Conservation (phyloP, 495 filamentous ascomycete genomes). For the Beverwykella pulmonaria region DNA sequence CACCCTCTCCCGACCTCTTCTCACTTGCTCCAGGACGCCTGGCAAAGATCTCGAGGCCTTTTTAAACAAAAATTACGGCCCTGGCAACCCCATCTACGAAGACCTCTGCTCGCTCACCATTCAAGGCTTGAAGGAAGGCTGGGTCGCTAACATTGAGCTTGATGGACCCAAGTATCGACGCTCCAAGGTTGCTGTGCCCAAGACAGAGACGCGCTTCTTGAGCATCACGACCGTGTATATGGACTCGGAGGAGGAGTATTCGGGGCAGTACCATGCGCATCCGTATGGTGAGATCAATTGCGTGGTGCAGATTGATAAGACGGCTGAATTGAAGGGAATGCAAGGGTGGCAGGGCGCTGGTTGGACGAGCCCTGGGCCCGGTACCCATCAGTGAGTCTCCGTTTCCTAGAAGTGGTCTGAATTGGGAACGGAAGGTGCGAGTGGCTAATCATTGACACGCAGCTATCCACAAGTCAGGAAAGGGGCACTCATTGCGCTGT, state of each 20-base stretch:
- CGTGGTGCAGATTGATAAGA: slow-evolving; percentile 50
- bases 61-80: slow-evolving; percentile 51
- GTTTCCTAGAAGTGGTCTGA: background rate
- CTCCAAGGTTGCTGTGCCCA: slow-evolving; percentile 47
- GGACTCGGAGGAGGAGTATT: slow-evolving; percentile 47
- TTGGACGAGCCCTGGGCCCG: slow-evolving; percentile 51
- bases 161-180: slow-evolving; percentile 52
- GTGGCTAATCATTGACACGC: background rate
- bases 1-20: background rate
- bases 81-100: slow-evolving; percentile 49
- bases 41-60: slow-evolving; percentile 49
- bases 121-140: slow-evolving; percentile 51
- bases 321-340: slow-evolving; percentile 51
- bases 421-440: background rate
- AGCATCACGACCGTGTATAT: slow-evolving; percentile 58
- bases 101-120: slow-evolving; percentile 48
- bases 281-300: slow-evolving; percentile 57
- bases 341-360: slow-evolving; percentile 52
- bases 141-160: slow-evolving; percentile 50
- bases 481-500: slow-evolving; percentile 49
- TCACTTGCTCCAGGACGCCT: slow-evolving; percentile 46
- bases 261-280: slow-evolving; percentile 53
- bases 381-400: slow-evolving; percentile 48
- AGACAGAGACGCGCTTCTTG: slow-evolving; percentile 48
- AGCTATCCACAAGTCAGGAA: slow-evolving; percentile 47